Percentiles rank a stretch among this genome's conserved stretches.
Conservation (phyloP, 768 basidiomycete species). For the Pluteus cervinus region DNA sequence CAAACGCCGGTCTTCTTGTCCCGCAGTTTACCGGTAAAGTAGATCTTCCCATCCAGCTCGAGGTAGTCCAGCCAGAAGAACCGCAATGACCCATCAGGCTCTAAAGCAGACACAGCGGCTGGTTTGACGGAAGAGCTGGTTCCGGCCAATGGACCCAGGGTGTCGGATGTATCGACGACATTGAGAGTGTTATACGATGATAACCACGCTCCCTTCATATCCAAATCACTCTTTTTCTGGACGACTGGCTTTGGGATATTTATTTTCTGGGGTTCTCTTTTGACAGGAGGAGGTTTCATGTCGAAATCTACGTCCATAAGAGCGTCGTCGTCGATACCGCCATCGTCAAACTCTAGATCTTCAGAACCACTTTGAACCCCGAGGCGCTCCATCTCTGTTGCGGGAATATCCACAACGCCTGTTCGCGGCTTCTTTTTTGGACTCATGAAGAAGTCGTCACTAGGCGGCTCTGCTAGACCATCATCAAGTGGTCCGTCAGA, state of each 20-base stretch:
- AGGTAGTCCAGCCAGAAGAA: conserved; percentile 98
- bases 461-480: conserved; percentile 31
- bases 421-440: conserved; percentile 76
- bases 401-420: conserved; percentile 47
- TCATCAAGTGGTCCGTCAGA: conserved; percentile 42
- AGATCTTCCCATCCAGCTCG: conserved; percentile 77
- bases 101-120: conserved; percentile 52
- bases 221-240: conserved; percentile 31
- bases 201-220: conserved; percentile 57
- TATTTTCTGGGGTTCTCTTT: conserved; percentile 22
- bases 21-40: conserved; percentile 88
- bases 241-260: conserved; percentile 14
- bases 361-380: conserved; percentile 51
- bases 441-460: conserved; percentile 59
- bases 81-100: conserved; percentile 76
- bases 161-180: conserved; percentile 55
- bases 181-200: conserved; percentile 69
- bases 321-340: conserved; percentile 55
- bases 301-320: conserved; percentile 57
- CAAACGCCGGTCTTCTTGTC: conserved; percentile 66
- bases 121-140: conserved; percentile 29
- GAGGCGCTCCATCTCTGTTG: conserved; percentile 53
- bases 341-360: conserved; percentile 44
- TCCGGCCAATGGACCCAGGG: conserved; percentile 42
- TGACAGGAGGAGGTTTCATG: conserved; percentile 24